Evolutionary conservation across 2,329 filamentous ascomycete species (phyloP), one percentile per base, ranked within the genome.

Genomic region (Penicillium olsonii): DNA sequence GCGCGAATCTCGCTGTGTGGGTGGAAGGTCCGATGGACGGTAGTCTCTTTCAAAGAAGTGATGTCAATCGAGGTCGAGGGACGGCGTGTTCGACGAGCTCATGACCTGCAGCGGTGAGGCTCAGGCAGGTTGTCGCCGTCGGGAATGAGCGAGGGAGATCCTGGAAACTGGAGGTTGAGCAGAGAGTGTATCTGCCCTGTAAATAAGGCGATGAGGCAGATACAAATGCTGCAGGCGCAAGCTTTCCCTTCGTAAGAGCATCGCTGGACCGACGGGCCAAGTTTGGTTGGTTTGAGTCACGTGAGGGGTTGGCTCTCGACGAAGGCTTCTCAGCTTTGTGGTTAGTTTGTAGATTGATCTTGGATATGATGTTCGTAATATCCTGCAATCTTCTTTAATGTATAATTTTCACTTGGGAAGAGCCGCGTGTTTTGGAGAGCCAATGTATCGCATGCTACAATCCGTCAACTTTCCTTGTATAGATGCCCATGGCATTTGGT

Each of bases 31-130:
- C 22, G 6, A 35, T 40, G 15, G 17, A 39, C 34, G 22, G 34
- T 11, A 33, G 34, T 43, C 33, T 27, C 17, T 39, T 34, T 42
- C 27, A n/a, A 35, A 29, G 29, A 29, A 37, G 29, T 31, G 31
- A 26, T 43, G 38, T 48, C 49, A 52, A 43, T 52, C 34, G 39
- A 52, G 49, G 27, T 48, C 49, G 45, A 52, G 49, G 44, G 39
- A 52, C 49, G 49, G 45, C 39, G 49, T 52, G 27, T 34, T 37
- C 48, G 31, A 41, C 49, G 18, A 48, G 49, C 49, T 48, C 49
- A 52, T 52, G 49, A 52, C 49, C 49, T 43, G 44, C 47, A 45
- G 27, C 34, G 39, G 39, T 39, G 29, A 38, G 46, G 49, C 34
- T 34, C 18, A 29, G 42, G 40, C 15, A 48, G 26, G n/a, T 43